Percentiles rank a stretch among this genome's conserved stretches.
phyloP scores from a whole-genome alignment of 306 rosid genomes.

The Sophora flavescens region DNA sequence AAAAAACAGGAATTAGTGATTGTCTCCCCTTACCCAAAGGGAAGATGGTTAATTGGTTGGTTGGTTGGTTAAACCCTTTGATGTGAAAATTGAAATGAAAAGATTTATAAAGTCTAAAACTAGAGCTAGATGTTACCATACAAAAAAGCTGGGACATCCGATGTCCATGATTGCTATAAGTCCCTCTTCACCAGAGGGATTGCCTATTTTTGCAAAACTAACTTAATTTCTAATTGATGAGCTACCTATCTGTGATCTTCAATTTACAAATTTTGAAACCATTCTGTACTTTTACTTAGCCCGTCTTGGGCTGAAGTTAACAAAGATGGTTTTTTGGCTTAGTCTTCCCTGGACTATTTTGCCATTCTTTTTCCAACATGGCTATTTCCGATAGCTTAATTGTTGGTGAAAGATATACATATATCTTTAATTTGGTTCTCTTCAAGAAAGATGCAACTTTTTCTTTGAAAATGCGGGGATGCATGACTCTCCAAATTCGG shows the following conservation, averaged over 20 bases:
- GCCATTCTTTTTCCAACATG: constrained; percentile 51
- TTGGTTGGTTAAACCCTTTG: constrained; percentile 60
- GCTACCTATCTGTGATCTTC: constrained; percentile 52
- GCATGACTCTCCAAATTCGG: constrained; percentile 81
- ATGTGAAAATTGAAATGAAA: constrained; percentile 52
- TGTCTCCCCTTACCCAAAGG: constrained; percentile 72
- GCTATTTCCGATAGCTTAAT: constrained; percentile 77
- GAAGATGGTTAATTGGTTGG: constrained; percentile 52
- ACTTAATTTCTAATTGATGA: constrained; percentile 51
- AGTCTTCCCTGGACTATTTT: constrained; percentile 62
- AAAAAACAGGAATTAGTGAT: constrained; percentile 46
- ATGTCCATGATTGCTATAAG: constrained; percentile 63
- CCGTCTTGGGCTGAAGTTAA: constrained; percentile 60
- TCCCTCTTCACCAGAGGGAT: constrained; percentile 61
- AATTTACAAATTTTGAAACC: constrained; percentile 75
- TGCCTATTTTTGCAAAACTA: constrained; percentile 48
- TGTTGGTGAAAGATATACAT: constrained; percentile 57
- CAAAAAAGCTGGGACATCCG: constrained; percentile 78
- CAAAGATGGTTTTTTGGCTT: constrained; percentile 46
- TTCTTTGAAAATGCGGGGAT: constrained; percentile 44
- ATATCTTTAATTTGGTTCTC: constrained; percentile 57
- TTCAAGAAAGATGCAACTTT: constrained; percentile 51
- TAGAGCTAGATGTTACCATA: constrained; percentile 64
- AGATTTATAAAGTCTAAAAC: constrained; percentile 54
- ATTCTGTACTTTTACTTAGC: constrained; percentile 50